phyloP scores from a whole-genome alignment of 768 basidiomycete genomes.

The Termitomyces sp. region DNA sequence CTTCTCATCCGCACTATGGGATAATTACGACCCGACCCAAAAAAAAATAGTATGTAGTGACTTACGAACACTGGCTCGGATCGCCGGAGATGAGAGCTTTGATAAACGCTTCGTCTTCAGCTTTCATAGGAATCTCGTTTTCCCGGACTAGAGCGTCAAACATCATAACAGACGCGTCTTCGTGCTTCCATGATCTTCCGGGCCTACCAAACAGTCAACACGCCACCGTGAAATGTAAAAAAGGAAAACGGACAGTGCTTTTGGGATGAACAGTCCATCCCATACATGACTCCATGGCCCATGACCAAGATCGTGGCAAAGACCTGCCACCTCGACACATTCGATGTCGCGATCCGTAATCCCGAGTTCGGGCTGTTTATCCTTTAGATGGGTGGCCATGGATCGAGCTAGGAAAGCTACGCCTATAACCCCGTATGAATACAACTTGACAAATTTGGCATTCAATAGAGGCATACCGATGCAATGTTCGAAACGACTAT shows the following conservation, averaged over 20 bases:
- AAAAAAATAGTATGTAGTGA: not conserved
- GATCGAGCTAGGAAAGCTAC: constrained; percentile 70
- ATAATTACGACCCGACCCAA: not conserved
- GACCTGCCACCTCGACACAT: constrained; percentile 77
- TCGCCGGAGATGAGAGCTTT: constrained; percentile 80
- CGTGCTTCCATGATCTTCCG: constrained; percentile 62
- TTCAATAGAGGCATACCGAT: constrained; percentile 47
- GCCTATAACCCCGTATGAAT: constrained; percentile 37
- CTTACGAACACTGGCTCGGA: constrained; percentile 31
- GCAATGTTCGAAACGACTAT: constrained; percentile 82
- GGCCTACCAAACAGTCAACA: constrained; percentile 32
- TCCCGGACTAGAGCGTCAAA: constrained; percentile 62
- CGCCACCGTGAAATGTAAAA: not conserved
- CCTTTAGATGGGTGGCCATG: constrained; percentile 56
- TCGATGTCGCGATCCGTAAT: constrained; percentile 72
- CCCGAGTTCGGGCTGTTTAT: constrained; percentile 54
- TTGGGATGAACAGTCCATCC: constrained; percentile 67
- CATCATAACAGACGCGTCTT: constrained; percentile 82
- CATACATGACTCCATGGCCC: constrained; percentile 88
- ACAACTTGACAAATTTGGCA: too few relatives aligned
- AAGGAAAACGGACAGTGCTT: constrained; percentile 48
- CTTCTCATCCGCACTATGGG: constrained; percentile 50
- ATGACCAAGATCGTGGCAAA: constrained; percentile 85
- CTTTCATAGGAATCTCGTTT: constrained; percentile 47
- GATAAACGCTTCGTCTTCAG: constrained; percentile 55